These are phyloP conservation scores for Aspergillus avenaceus DNA, from an alignment of 495 filamentous ascomycete species.

Conservation along the genomic window DNA sequence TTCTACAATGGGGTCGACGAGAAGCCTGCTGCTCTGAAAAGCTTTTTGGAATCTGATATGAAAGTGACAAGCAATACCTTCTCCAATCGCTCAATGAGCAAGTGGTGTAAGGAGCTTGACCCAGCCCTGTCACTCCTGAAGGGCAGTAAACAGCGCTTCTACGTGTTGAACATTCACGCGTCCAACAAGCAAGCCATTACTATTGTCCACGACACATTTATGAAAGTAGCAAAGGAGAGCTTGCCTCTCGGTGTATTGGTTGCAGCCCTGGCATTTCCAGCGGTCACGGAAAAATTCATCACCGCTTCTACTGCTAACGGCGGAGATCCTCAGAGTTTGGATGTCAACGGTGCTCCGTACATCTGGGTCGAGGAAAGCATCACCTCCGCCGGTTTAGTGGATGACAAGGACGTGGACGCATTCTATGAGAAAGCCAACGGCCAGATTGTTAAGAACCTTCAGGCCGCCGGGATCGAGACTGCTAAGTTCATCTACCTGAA, in stretches of 20 bases:
- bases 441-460: conserved; percentile 1
- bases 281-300: conserved; percentile 2
- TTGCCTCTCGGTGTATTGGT: not conserved
- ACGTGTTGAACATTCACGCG: conserved; percentile 5
- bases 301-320: conserved; percentile 21
- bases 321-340: conserved; percentile 42
- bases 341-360: conserved; percentile 26
- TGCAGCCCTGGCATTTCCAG: conserved; percentile 1
- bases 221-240: not conserved
- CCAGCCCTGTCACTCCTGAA: not conserved
- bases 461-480: not conserved
- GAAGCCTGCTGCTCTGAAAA: not conserved
- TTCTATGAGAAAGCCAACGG: conserved; percentile 2
- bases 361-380: conserved; percentile 19
- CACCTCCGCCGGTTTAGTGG: conserved; percentile 7
- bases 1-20: conserved; percentile 19
- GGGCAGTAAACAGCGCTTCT: conserved; percentile 5
- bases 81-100: conserved; percentile 1
- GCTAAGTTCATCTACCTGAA: conserved; percentile 49
- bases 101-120: conserved; percentile 4
- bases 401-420: conserved; percentile 14
- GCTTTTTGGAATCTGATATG: not conserved
- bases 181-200: not conserved
- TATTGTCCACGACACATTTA: conserved; percentile 4
- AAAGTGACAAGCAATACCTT: not conserved